Percentiles rank a stretch among this genome's conserved stretches.
Evolutionary conservation across 306 rosid species (phyloP).

Genomic region (Crataegus laevigata): DNA sequence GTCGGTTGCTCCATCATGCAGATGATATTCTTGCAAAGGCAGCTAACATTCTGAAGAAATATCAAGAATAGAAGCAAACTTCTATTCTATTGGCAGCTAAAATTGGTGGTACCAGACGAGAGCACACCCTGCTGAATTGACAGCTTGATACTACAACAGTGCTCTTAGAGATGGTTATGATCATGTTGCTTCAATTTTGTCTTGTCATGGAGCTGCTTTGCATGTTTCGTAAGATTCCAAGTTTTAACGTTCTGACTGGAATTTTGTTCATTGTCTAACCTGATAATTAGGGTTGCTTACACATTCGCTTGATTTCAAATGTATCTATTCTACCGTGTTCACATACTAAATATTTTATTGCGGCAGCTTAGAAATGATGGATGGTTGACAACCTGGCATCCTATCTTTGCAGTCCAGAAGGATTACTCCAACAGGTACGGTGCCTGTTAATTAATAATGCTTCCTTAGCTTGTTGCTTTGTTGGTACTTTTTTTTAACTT

Average conservation of each 20-base stretch:
- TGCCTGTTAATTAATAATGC: background rate
- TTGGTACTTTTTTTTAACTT: background rate
- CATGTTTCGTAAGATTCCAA: slow-evolving; percentile 25
- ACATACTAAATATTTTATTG: slow-evolving; percentile 1
- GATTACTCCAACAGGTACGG: slow-evolving; percentile 28
- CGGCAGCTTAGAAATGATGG: slow-evolving; percentile 35
- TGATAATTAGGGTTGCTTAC: background rate
- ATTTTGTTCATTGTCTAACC: background rate
- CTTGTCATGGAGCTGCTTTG: slow-evolving; percentile 32
- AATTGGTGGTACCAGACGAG: slow-evolving; percentile 29
- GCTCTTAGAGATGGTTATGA: slow-evolving; percentile 28
- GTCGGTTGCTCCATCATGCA: slow-evolving; percentile 28
- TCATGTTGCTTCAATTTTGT: slow-evolving; percentile 22
- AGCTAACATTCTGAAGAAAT: slow-evolving; percentile 24
- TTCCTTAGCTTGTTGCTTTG: background rate
- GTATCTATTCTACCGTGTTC: background rate
- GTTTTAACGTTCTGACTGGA: background rate
- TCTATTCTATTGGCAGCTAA: slow-evolving; percentile 25
- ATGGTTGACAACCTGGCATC: slow-evolving; percentile 4
- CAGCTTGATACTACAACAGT: slow-evolving; percentile 34
- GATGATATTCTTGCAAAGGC: slow-evolving; percentile 34
- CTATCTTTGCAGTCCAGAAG: slow-evolving; percentile 28
- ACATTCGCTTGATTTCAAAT: background rate
- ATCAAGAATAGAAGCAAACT: slow-evolving; percentile 8
- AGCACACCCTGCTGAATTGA: slow-evolving; percentile 33